Evolutionary conservation across 306 rosid genomes (phyloP).

Genomic region (Vigna trinervia): DNA sequence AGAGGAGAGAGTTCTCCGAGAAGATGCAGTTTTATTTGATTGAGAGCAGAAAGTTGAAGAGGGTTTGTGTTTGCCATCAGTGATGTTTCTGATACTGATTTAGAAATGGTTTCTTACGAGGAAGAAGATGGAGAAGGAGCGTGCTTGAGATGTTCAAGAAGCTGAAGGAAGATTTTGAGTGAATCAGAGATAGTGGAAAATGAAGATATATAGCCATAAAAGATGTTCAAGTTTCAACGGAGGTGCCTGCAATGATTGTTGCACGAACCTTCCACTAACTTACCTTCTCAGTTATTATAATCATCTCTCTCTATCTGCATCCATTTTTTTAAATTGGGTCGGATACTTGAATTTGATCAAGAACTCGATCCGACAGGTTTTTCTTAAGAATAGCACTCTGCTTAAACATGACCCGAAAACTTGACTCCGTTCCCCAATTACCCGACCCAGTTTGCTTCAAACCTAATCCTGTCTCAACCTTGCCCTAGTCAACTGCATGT

Average conservation of each 20-base stretch:
- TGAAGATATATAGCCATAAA: not conserved
- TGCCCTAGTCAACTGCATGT: not conserved
- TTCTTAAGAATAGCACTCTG: too few relatives aligned
- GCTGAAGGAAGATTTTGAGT: slow-evolving; percentile 38
- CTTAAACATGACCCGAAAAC: too few relatives aligned
- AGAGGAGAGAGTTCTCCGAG: slow-evolving; percentile 68
- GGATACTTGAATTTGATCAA: not conserved
- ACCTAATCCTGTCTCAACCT: not conserved
- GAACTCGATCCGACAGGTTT: too few relatives aligned
- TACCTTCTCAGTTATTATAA: not conserved
- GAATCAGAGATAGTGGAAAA: slow-evolving; percentile 30
- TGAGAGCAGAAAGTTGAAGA: slow-evolving; percentile 50
- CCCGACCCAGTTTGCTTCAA: not conserved
- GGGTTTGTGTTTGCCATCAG: slow-evolving; percentile 50
- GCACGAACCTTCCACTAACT: slow-evolving; percentile 46
- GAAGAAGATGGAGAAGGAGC: not conserved
- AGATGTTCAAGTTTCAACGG: not conserved
- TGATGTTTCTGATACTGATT: not conserved
- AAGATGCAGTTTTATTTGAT: slow-evolving; percentile 64
- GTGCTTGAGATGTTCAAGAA: not conserved
- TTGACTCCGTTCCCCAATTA: not conserved
- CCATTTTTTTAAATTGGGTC: too few relatives aligned
- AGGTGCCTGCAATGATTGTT: slow-evolving; percentile 7
- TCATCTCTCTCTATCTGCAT: not conserved
- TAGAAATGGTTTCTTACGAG: too few relatives aligned